phyloP scores from a whole-genome alignment of 176 grass and related monocot genomes.

The Tillandsia leiboldiana region DNA sequence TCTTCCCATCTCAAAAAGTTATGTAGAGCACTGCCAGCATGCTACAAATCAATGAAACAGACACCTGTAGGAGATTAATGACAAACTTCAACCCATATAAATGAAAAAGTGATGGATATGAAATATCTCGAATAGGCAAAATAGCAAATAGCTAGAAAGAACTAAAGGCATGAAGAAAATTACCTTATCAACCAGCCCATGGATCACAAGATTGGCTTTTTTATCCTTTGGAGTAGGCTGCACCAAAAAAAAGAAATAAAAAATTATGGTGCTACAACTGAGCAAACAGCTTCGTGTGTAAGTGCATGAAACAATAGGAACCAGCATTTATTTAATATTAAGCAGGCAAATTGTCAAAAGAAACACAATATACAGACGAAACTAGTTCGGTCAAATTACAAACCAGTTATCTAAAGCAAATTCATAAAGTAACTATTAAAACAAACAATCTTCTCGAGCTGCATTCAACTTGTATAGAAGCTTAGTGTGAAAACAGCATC shows the following conservation, averaged over 20 bases:
- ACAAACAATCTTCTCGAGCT: too few species aligned
- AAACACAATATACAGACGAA: neutral
- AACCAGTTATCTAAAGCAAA: too few species aligned
- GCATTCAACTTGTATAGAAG: neutral
- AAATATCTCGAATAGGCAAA: neutral
- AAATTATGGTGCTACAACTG: neutral
- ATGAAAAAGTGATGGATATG: constrained; percentile 11
- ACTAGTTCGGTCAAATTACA: too few species aligned
- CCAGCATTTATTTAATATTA: constrained; percentile 4
- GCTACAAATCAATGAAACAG: neutral
- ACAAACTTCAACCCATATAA: constrained; percentile 7
- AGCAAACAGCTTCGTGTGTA: constrained; percentile 2
- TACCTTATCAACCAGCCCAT: constrained; percentile 92
- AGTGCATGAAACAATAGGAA: neutral
- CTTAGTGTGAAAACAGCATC: neutral
- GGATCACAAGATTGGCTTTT: constrained; percentile 92
- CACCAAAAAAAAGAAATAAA: constrained; percentile 8
- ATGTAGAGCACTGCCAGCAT: too few species aligned
- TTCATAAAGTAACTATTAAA: too few species aligned
- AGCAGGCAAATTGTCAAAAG: neutral
- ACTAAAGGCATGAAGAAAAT: constrained; percentile 18
- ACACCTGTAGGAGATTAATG: neutral
- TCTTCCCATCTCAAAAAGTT: too few species aligned
- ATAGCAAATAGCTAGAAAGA: constrained; percentile 13
- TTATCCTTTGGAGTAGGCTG: constrained; percentile 93